phyloP scores from a whole-genome alignment of 306 rosid genomes.

The Biancaea sappan region DNA sequence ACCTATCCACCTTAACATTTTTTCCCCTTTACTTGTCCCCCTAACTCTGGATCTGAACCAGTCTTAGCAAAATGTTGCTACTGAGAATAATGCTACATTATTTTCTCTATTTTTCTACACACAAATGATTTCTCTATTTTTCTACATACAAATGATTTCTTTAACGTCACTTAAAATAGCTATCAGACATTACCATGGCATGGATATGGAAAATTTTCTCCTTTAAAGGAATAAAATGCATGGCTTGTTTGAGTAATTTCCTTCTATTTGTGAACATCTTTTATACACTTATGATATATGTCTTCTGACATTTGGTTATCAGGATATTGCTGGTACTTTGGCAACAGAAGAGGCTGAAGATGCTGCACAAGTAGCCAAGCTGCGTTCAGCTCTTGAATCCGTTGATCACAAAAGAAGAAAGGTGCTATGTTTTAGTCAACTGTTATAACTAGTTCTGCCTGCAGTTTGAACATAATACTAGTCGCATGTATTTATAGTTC shows the following conservation, averaged over 20 bases:
- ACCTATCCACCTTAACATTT: not conserved
- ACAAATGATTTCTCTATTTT: not conserved
- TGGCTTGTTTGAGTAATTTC: conserved; percentile 25
- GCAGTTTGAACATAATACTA: not conserved
- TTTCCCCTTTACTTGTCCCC: not conserved
- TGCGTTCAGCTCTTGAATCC: conserved; percentile 96
- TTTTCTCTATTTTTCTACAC: not conserved
- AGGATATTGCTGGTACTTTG: conserved; percentile 99
- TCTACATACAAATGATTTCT: not conserved
- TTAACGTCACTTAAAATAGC: not conserved
- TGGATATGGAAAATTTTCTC: not conserved
- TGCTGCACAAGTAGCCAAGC: conserved; percentile 80
- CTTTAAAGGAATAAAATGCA: not conserved
- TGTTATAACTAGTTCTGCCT: conserved; percentile 1
- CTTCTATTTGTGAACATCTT: not conserved
- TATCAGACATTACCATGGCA: not conserved
- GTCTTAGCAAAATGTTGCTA: not conserved
- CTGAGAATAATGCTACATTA: not conserved
- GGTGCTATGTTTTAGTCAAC: conserved; percentile 52
- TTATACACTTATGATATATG: conserved; percentile 7
- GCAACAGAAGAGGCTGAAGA: conserved; percentile 92
- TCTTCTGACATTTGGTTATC: conserved; percentile 38
- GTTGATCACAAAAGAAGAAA: conserved; percentile 98
- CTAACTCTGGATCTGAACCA: conserved; percentile 1
- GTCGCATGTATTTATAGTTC: conserved; percentile 11